Evolutionary conservation across 257 asterid species (phyloP), one percentile per base, ranked within the genome.

Genomic region (Nicotiana knightiana): DNA sequence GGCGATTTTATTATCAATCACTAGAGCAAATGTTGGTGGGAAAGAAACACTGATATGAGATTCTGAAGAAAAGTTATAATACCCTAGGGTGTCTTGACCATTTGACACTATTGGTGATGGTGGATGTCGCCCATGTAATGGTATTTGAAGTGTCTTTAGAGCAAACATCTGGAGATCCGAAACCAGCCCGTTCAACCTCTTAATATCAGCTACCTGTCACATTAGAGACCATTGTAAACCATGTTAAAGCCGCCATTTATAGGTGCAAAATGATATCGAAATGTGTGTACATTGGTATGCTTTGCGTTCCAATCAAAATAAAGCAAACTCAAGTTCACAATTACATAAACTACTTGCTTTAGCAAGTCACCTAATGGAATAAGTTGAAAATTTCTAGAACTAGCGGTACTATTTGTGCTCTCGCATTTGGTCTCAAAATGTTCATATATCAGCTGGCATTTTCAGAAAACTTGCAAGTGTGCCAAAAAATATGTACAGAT

Each of bases 161-260:
- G 97, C 99, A 91, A 96, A 96, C 98, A 93, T 96, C 87, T 96
- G 98, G 80, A 91, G 92, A 88, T 96, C 97, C 0, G 97, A 90
- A 64, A 89, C 93, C 90, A 96, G 88, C 37, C 98, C 98, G 82
- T 96, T 93, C 71, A 90, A 79, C 89, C 90, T 96, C 93, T 92
- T 96, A 76, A 96, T 88, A 70, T 96, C 99, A 6, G 92, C 90
- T 81, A 93, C 97, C 99, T 96, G 86, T 66, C 83, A 66, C 66
- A 75, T 75, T 51, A 4, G 1, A 75, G 9, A 75, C 7, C 0
- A 51, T 7, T 51, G 28, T 54, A 51, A 62, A 73, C 63, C 39
- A 51, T 51, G 63, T 28, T 28, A 75, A 75, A 51, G 43, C 63
- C 61, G 24, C 46, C 15, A 71, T 46, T 39, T 12, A 46, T 46